A percentile compares a stretch with the other conserved stretches of the same genome.
phyloP scores from a whole-genome alignment of 371 early-diverging fungal genomes.

The Batkoa obscura region DNA sequence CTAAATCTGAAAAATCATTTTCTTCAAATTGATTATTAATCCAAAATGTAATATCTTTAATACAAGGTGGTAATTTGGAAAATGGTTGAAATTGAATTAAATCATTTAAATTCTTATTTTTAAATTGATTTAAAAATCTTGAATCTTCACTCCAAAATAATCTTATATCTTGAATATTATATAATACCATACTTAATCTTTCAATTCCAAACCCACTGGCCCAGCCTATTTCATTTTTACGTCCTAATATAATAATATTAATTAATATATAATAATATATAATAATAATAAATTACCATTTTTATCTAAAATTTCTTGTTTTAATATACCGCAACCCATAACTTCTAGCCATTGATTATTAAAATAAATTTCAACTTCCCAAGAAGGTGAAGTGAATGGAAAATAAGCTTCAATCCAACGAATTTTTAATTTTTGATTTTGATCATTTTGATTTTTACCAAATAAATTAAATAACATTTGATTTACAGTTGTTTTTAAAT shows the following conservation, averaged over 20 bases:
- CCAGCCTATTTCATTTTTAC: slow-evolving; percentile 71
- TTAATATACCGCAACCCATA: slow-evolving; percentile 82
- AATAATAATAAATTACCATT: slow-evolving; percentile 23
- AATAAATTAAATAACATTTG: slow-evolving; percentile 53
- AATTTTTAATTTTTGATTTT: slow-evolving; percentile 37
- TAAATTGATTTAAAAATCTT: slow-evolving; percentile 79
- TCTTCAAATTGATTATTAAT: slow-evolving; percentile 45
- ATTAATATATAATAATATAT: neutral
- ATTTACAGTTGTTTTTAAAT: slow-evolving; percentile 65
- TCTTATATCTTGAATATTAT: slow-evolving; percentile 89
- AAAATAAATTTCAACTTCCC: slow-evolving; percentile 88
- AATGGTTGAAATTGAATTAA: slow-evolving; percentile 50
- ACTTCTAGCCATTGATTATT: slow-evolving; percentile 92
- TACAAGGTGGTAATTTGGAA: slow-evolving; percentile 66
- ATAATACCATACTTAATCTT: slow-evolving; percentile 90
- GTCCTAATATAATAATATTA: slow-evolving; percentile 14
- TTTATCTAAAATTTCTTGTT: slow-evolving; percentile 57
- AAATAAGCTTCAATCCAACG: slow-evolving; percentile 92
- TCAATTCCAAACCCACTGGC: slow-evolving; percentile 95
- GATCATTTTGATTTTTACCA: slow-evolving; percentile 20
- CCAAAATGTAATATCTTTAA: slow-evolving; percentile 94
- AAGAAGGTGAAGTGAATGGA: slow-evolving; percentile 90
- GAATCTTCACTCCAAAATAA: slow-evolving; percentile 86
- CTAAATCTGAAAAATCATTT: slow-evolving; percentile 82
- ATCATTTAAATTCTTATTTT: slow-evolving; percentile 25